phyloP scores from a whole-genome alignment of 2,329 filamentous ascomycete species.

The Pseudocercospora cruenta region DNA sequence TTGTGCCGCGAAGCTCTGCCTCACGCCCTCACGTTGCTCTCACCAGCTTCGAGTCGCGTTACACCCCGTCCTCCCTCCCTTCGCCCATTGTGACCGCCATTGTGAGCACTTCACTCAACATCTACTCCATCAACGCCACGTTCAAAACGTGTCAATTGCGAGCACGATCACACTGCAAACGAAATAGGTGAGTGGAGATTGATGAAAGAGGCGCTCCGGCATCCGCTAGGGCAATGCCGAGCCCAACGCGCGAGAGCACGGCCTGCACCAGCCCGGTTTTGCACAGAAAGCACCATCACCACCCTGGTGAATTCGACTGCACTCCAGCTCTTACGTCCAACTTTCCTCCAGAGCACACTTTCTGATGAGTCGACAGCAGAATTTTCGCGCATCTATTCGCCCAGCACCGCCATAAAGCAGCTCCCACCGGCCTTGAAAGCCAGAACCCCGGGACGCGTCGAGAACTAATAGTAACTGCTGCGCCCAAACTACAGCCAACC shows the following conservation, averaged over 20 bases:
- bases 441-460: conserved; percentile 7
- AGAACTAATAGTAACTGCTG: conserved; percentile 3
- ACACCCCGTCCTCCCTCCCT: not conserved
- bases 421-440: conserved; percentile 1
- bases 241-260: not conserved
- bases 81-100: not conserved
- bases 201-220: not conserved
- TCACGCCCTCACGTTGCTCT: not conserved
- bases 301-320: not conserved
- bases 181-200: not conserved
- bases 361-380: conserved; percentile 19
- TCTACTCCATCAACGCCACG: not conserved
- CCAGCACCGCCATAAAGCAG: not conserved
- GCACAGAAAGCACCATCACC: not conserved
- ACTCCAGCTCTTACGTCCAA: conserved; percentile 4
- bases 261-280: not conserved
- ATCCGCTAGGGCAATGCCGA: not conserved
- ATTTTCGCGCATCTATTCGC: conserved; percentile 8
- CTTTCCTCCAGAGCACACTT: conserved; percentile 5
- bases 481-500: conserved; percentile 8
- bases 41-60: not conserved
- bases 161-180: not conserved
- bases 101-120: not conserved
- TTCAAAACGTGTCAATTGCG: not conserved
- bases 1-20: too few species aligned